Conservation (phyloP, 768 basidiomycete species). For the Boletus barrowsii region DNA sequence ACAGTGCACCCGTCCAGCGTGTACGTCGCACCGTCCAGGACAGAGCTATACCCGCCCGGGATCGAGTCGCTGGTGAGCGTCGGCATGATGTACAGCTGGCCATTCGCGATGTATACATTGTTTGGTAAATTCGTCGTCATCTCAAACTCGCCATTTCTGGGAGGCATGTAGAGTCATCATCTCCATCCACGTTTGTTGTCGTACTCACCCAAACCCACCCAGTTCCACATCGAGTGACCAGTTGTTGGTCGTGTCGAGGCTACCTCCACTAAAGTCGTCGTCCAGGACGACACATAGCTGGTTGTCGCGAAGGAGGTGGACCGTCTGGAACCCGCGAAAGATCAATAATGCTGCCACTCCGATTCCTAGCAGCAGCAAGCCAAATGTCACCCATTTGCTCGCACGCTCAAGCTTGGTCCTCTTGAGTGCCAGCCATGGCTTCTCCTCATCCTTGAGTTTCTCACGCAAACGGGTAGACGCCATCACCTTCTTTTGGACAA, state of each 20-base stretch:
- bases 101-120: conserved; percentile 46
- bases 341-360: conserved; percentile 40
- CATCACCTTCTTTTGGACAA: conserved; percentile 33
- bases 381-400: conserved; percentile 50
- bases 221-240: conserved; percentile 53
- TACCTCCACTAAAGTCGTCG: conserved; percentile 43
- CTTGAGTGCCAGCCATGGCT: conserved; percentile 44
- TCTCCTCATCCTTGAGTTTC: conserved; percentile 48
- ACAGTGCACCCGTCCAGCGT: conserved; percentile 37
- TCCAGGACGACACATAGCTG: conserved; percentile 45
- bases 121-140: conserved; percentile 43
- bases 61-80: conserved; percentile 55
- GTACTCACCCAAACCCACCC: conserved; percentile 47
- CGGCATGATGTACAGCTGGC: conserved; percentile 55
- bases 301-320: conserved; percentile 33
- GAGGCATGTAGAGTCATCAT: conserved; percentile 6
- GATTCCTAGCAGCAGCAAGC: conserved; percentile 41
- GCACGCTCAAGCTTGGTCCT: conserved; percentile 25
- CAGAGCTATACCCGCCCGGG: conserved; percentile 30
- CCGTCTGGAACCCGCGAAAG: conserved; percentile 42
- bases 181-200: background rate
- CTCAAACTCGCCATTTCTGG: conserved; percentile 52
- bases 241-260: conserved; percentile 39
- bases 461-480: conserved; percentile 49
- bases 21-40: conserved; percentile 40